Percentiles rank a stretch among this genome's conserved stretches.
These are phyloP conservation scores for Nidularia pulvinata DNA, from an alignment of 768 basidiomycete species.

Conservation along the genomic window DNA sequence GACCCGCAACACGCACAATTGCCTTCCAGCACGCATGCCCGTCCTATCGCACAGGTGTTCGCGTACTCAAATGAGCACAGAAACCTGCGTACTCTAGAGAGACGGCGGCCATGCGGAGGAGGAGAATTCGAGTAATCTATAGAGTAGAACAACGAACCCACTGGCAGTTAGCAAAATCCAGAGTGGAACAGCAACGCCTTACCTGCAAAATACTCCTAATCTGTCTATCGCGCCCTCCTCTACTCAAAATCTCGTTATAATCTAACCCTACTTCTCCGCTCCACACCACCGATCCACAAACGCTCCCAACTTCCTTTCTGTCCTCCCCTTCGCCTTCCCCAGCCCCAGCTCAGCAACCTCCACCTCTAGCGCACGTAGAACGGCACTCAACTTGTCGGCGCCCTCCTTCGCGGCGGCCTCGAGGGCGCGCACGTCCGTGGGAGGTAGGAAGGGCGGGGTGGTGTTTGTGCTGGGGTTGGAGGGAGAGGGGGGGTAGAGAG, in stretches of 20 bases:
- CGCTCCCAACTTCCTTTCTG: constrained; percentile 7
- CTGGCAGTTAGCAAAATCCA: too few relatives aligned
- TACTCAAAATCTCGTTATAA: neutral
- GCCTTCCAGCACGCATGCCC: too few relatives aligned
- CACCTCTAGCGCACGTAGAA: constrained; percentile 16
- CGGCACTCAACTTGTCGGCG: constrained; percentile 9
- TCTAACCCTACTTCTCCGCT: neutral
- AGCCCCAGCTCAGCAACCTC: constrained; percentile 3
- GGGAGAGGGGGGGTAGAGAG: constrained; percentile 9
- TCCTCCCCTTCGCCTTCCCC: constrained; percentile 3
- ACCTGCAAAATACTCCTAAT: too few relatives aligned
- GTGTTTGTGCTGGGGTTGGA: constrained; percentile 20
- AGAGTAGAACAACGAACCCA: too few relatives aligned
- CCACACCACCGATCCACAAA: constrained; percentile 11
- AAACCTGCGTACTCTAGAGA: too few relatives aligned
- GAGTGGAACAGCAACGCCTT: too few relatives aligned
- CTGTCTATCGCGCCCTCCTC: neutral
- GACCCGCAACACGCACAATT: too few relatives aligned
- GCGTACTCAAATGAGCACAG: too few relatives aligned
- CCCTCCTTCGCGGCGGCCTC: constrained; percentile 13
- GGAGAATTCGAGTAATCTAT: too few relatives aligned
- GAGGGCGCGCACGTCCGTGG: constrained; percentile 7
- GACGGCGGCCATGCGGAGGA: too few relatives aligned
- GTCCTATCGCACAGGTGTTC: too few relatives aligned
- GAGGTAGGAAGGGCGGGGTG: constrained; percentile 18